Conservation (phyloP, 192 early-diverging fungal genomes). For the Dissophora ornata region DNA sequence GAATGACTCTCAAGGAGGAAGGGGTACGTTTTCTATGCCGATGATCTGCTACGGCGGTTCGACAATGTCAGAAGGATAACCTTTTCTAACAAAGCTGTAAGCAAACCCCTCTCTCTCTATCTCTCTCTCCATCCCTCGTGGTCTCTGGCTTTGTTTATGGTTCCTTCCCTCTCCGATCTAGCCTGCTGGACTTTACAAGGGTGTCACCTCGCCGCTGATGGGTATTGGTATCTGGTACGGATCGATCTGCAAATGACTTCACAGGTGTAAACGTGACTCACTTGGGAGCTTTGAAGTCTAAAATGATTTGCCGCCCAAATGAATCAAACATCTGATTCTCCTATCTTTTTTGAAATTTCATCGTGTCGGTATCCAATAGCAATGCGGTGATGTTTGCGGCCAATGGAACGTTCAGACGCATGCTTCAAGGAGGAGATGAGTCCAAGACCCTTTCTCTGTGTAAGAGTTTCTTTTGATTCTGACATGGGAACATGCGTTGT, state of each 20-base stretch:
- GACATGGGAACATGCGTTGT: no score
- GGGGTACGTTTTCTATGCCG: constrained; percentile 59
- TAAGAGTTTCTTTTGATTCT: constrained; percentile 34
- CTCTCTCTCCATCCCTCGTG: no score
- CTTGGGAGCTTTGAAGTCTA: not conserved
- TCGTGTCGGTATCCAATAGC: no score
- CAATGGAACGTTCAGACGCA: constrained; percentile 69
- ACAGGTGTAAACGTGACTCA: constrained; percentile 24
- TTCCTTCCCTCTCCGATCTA: no score
- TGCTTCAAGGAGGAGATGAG: constrained; percentile 62
- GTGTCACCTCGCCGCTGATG: constrained; percentile 73
- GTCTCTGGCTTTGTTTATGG: no score
- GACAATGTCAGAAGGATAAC: no score
- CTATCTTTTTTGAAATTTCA: no score
- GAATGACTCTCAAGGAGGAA: constrained; percentile 62
- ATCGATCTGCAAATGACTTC: not conserved
- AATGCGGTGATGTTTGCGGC: constrained; percentile 78
- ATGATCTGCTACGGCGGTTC: not conserved
- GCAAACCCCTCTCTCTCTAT: no score
- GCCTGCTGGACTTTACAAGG: constrained; percentile 75
- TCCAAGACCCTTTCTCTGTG: constrained; percentile 58
- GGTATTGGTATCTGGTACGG: constrained; percentile 79
- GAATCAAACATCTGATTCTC: no score
- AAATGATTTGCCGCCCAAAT: not conserved
- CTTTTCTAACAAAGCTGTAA: no score